These are phyloP conservation scores for Aristolochia contorta DNA, from an alignment of 164 flowering plant genomes.

Conservation along the genomic window DNA sequence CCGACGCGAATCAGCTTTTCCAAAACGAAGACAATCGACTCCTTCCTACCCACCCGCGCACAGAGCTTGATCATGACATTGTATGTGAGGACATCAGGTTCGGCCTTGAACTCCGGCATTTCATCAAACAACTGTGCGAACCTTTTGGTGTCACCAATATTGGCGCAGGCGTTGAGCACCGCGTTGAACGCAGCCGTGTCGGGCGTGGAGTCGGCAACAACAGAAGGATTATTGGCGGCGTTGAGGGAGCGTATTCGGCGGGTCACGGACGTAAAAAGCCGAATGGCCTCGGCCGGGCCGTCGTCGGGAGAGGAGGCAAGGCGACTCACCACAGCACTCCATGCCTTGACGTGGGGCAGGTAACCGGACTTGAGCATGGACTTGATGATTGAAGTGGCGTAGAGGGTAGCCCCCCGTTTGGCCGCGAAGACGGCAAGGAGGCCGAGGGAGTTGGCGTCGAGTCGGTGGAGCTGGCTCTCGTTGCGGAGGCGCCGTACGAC, in stretches of 20 bases:
- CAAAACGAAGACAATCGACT: conserved; percentile 60
- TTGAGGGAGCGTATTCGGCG: conserved; percentile 33
- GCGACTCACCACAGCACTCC: conserved; percentile 88
- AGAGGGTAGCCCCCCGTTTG: conserved; percentile 56
- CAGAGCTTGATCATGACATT: conserved; percentile 88
- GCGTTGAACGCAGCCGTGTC: conserved; percentile 87
- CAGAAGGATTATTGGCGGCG: conserved; percentile 20
- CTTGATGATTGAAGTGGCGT: conserved; percentile 61
- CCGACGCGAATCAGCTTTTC: conserved; percentile 50
- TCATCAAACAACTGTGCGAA: conserved; percentile 60
- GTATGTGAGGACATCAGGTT: conserved; percentile 72
- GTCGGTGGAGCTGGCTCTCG: conserved; percentile 79
- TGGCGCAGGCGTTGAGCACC: conserved; percentile 87
- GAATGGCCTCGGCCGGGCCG: conserved; percentile 41
- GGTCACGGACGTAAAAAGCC: conserved; percentile 39
- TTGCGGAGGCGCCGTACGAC: conserved; percentile 74
- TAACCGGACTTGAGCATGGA: conserved; percentile 87
- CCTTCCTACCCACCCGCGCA: conserved; percentile 64
- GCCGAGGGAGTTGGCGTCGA: conserved; percentile 89
- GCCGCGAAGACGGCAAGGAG: conserved; percentile 78
- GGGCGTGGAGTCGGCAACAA: conserved; percentile 47
- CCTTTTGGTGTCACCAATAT: conserved; percentile 40
- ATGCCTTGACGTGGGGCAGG: conserved; percentile 91
- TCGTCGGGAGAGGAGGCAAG: conserved; percentile 68
- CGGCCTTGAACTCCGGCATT: conserved; percentile 57